A percentile compares a stretch with the other conserved stretches of the same genome.
These are phyloP conservation scores for Leptodontidium sp. DNA, from an alignment of 2,329 filamentous ascomycete species.

Conservation along the genomic window DNA sequence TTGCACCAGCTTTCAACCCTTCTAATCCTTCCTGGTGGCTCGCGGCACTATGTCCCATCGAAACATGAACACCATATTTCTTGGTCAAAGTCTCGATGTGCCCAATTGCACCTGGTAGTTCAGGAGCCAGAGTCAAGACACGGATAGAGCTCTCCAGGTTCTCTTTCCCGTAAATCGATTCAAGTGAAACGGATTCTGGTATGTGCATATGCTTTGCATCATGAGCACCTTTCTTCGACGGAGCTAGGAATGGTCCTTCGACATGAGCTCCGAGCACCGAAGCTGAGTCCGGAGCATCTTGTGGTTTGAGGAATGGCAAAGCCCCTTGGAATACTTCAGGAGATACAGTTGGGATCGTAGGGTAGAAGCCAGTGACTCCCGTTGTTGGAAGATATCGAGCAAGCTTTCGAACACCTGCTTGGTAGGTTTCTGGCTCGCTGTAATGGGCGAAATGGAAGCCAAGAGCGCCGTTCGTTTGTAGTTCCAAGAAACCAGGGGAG, in stretches of 20 bases:
- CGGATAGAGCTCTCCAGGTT: slow-evolving; percentile 53
- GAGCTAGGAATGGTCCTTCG: slow-evolving; percentile 63
- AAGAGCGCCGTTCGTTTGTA: slow-evolving; percentile 58
- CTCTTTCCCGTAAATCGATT: slow-evolving; percentile 54
- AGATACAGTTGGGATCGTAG: slow-evolving; percentile 60
- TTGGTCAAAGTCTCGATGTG: slow-evolving; percentile 53
- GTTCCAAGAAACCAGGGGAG: slow-evolving; percentile 62
- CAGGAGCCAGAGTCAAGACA: slow-evolving; percentile 61
- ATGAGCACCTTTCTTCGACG: slow-evolving; percentile 62
- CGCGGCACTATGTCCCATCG: slow-evolving; percentile 56
- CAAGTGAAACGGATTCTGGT: slow-evolving; percentile 35
- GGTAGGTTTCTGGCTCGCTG: slow-evolving; percentile 50
- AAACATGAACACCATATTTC: slow-evolving; percentile 41
- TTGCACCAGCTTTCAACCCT: slow-evolving; percentile 58
- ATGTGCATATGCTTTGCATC: slow-evolving; percentile 42
- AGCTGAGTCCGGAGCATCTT: slow-evolving; percentile 53
- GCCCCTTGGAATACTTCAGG: slow-evolving; percentile 53
- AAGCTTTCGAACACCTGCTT: slow-evolving; percentile 54
- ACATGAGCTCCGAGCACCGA: slow-evolving; percentile 62
- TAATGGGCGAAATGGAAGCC: slow-evolving; percentile 63
- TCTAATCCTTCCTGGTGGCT: slow-evolving; percentile 54
- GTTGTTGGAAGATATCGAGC: slow-evolving; percentile 57
- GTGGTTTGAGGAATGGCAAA: slow-evolving; percentile 56
- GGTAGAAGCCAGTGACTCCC: slow-evolving; percentile 62
- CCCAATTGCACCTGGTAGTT: slow-evolving; percentile 52